phyloP scores from a whole-genome alignment of 78 protist genomes.

The Dictyostelium purpureum region DNA sequence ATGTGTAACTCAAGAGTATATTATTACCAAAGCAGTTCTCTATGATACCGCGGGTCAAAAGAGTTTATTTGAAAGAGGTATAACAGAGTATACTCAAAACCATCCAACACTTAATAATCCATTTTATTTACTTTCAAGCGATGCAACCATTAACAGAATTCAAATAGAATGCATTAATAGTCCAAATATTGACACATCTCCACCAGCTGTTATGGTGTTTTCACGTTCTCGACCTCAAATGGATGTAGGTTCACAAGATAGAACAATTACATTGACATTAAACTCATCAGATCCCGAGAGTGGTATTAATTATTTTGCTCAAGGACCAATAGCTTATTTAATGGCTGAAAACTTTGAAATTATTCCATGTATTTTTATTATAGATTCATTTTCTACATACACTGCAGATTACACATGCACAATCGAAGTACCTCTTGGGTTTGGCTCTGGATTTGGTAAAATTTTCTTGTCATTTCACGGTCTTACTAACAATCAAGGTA shows the following conservation, averaged over 20 bases:
- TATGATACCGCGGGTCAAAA: background rate
- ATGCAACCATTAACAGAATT: background rate
- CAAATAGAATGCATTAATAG: background rate
- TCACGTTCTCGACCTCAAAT: background rate
- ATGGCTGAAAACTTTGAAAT: background rate
- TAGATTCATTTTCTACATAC: background rate
- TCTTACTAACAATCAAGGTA: background rate
- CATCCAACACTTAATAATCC: background rate
- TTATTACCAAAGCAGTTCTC: background rate
- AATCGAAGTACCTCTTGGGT: constrained; percentile 1
- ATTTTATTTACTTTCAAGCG: background rate
- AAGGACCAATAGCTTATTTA: background rate
- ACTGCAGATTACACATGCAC: background rate
- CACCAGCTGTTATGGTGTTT: background rate
- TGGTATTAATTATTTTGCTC: background rate
- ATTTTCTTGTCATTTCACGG: background rate
- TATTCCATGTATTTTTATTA: background rate
- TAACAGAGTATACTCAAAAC: background rate
- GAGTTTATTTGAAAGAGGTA: background rate
- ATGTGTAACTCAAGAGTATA: background rate
- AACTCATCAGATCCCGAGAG: background rate
- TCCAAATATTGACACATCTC: background rate
- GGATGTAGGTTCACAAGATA: background rate
- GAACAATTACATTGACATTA: background rate
- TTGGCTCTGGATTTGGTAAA: background rate